Evolutionary conservation across 345 rosid species (phyloP), one percentile per base, ranked within the genome.

Genomic region (Melaleuca alternifolia): DNA sequence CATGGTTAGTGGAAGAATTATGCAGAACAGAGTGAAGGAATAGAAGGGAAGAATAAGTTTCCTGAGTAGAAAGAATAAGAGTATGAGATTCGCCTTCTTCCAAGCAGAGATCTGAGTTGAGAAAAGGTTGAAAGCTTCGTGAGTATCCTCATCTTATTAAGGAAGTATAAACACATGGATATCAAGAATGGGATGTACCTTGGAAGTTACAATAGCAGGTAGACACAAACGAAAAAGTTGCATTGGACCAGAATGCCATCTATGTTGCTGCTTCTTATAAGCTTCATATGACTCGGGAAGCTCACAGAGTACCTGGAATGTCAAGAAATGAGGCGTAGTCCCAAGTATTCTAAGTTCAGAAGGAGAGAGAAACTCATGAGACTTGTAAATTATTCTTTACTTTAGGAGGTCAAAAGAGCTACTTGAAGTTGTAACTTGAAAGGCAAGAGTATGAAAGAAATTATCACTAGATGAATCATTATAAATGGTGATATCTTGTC

Each of bases 171-270:
- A 65, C 77, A 16, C 79, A 18, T 14, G 79, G 24, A 33, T 16
- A 71, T 33, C 46, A 71, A 33, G 24, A 18, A 7, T 4, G 48
- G 16, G 24, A 15, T 16, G 11, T 77, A 86, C 88, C 83, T 85
- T 86, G 51, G 90, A 86, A 83, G 89, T 83, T 62, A 54, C 59
- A n/a, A 59, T 87, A 0, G 86, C 81, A 21, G 86, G 90, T 71
- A 87, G 87, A 28, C 89, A 87, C 51, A 87, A 71, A 50, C 84
- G 90, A 62, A 89, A 89, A 53, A 87, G 87, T 23, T 87, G 84
- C 85, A 89, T 87, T 26, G 90, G 90, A n/a, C 88, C 90, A 13
- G 90, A 89, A 87, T 87, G 89, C 89, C 87, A 89, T 28, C 89
- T 52, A 18, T 89, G 87, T 82, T 89, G 88, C 56, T 89, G 88